Conservation (phyloP, 768 basidiomycete genomes). For the Leccinum subtestaceum region DNA sequence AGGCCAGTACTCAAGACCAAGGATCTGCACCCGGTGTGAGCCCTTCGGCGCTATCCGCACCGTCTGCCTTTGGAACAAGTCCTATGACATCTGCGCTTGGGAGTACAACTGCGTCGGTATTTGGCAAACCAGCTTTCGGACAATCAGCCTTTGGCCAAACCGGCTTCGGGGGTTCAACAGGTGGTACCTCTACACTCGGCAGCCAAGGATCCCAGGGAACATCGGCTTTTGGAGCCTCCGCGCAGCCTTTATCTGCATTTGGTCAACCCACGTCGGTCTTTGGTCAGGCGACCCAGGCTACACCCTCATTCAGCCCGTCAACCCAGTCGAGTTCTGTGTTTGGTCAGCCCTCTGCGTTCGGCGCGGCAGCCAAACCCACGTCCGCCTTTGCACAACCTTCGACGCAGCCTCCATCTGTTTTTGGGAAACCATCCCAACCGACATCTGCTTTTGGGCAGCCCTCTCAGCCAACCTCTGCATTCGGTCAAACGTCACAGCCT, state of each 20-base stretch:
- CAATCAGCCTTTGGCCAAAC: conserved; percentile 41
- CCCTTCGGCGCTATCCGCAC: conserved; percentile 24
- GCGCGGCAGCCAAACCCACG: conserved; percentile 27
- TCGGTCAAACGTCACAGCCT: conserved; percentile 33
- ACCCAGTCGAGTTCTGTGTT: conserved; percentile 37
- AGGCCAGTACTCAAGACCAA: conserved; percentile 35
- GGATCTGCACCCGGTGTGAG: conserved; percentile 8
- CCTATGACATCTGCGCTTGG: conserved; percentile 34
- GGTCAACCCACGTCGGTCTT: conserved; percentile 38
- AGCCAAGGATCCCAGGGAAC: conserved; percentile 26
- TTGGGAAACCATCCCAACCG: conserved; percentile 34
- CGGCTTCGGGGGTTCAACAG: conserved; percentile 21
- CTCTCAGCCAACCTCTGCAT: conserved; percentile 35
- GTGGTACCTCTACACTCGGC: conserved; percentile 24
- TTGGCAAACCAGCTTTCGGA: conserved; percentile 34
- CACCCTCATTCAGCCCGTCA: conserved; percentile 33
- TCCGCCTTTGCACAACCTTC: conserved; percentile 28
- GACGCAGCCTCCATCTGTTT: conserved; percentile 30
- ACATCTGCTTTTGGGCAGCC: conserved; percentile 35
- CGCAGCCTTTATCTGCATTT: conserved; percentile 36
- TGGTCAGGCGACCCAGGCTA: conserved; percentile 29
- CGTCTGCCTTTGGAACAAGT: conserved; percentile 40
- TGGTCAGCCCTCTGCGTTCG: conserved; percentile 38
- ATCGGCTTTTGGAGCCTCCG: conserved; percentile 36
- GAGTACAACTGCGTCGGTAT: conserved; percentile 20